Percentiles rank a stretch among this genome's conserved stretches.
These are phyloP conservation scores for Xylariaceae sp. DNA, from an alignment of 2,329 filamentous ascomycete genomes.

Conservation along the genomic window DNA sequence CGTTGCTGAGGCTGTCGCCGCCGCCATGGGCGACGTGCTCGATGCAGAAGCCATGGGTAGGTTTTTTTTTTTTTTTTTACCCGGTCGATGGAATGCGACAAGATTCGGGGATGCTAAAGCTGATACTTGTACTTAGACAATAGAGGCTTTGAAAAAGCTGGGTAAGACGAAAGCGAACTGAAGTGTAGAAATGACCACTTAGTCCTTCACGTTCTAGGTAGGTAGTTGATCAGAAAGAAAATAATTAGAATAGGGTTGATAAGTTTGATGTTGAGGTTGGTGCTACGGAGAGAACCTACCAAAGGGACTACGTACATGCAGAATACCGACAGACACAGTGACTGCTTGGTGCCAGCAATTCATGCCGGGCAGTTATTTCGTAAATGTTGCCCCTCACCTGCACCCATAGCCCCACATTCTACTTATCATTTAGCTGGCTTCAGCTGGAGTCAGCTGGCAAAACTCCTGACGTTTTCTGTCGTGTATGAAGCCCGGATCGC, in stretches of 20 bases:
- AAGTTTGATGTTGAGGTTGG: background rate
- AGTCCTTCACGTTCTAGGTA: background rate
- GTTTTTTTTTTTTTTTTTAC: background rate
- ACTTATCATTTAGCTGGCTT: too few relatives aligned
- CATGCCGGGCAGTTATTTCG: too few relatives aligned
- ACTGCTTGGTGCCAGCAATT: too few relatives aligned
- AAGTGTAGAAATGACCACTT: too few relatives aligned
- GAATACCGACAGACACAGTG: too few relatives aligned
- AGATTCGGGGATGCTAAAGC: background rate
- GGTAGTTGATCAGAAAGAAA: constrained; percentile 2
- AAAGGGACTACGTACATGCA: too few relatives aligned
- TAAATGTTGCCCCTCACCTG: too few relatives aligned
- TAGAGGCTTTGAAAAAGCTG: background rate
- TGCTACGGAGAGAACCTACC: too few relatives aligned
- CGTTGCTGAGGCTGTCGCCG: constrained; percentile 1
- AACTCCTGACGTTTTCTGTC: too few relatives aligned
- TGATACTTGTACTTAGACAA: background rate
- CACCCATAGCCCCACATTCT: too few relatives aligned
- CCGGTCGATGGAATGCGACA: background rate
- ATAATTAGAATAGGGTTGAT: background rate
- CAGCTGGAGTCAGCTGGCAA: too few relatives aligned
- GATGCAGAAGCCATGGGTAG: constrained; percentile 15
- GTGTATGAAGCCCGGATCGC: too few relatives aligned
- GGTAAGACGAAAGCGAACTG: background rate
- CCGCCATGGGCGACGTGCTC: constrained; percentile 16